A percentile compares a stretch with the other conserved stretches of the same genome.
Conservation (phyloP, 2,329 filamentous ascomycete species). For the Cytospora schulzeri region DNA sequence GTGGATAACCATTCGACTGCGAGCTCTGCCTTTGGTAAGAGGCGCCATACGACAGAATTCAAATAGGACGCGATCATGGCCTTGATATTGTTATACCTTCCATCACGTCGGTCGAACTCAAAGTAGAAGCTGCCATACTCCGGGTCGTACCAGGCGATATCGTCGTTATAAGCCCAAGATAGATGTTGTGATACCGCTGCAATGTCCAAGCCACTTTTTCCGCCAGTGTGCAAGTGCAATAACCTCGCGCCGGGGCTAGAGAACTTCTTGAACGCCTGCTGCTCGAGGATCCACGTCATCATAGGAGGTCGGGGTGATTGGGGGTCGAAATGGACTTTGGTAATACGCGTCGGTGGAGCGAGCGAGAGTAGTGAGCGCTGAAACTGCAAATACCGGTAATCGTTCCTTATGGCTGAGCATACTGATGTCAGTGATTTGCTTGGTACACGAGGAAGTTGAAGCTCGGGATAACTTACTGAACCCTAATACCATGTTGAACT, state of each 20-base stretch:
- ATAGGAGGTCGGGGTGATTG: neutral
- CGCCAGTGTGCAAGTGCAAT: neutral
- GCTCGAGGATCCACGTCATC: neutral
- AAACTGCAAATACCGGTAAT: neutral
- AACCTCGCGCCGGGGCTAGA: neutral
- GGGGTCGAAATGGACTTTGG: neutral
- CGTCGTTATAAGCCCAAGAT: neutral
- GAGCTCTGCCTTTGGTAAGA: neutral
- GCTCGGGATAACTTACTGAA: neutral
- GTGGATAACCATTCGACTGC: neutral
- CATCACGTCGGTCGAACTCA: neutral
- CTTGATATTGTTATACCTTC: neutral
- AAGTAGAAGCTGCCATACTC: neutral
- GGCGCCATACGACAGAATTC: neutral
- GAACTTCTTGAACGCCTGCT: neutral
- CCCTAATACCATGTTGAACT: neutral
- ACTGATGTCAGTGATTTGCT: neutral
- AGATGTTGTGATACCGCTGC: neutral
- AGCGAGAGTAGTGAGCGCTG: constrained; percentile 1
- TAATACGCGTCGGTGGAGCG: neutral
- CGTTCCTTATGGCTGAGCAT: neutral
- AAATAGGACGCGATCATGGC: constrained; percentile 1
- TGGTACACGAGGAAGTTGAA: too few species aligned
- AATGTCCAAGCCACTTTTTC: neutral
- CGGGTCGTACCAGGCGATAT: neutral